Conservation (phyloP, 2,329 filamentous ascomycete genomes). For the Botrytis byssoidea region DNA sequence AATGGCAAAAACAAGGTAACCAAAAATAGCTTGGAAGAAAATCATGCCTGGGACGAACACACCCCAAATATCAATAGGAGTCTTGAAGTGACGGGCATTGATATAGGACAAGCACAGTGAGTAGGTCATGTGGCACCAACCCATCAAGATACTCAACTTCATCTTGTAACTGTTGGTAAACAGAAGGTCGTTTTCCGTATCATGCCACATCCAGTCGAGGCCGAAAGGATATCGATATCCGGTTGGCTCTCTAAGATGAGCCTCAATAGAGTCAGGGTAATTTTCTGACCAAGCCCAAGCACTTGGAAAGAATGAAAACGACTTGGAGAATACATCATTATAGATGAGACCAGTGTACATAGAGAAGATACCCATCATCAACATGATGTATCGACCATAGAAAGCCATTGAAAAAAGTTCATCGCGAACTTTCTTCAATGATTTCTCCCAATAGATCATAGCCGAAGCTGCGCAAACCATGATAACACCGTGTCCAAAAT, state of each 20-base stretch:
- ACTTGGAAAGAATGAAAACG: conserved; percentile 82
- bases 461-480: conserved; percentile 80
- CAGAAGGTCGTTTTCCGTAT: conserved; percentile 87
- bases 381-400: conserved; percentile 96
- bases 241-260: conserved; percentile 55
- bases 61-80: conserved; percentile 91
- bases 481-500: conserved; percentile 88
- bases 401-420: conserved; percentile 98
- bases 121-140: conserved; percentile 99
- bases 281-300: conserved; percentile 77
- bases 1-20: conserved; percentile 90
- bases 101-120: conserved; percentile 89
- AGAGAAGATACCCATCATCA: conserved; percentile 97
- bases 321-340: conserved; percentile 95
- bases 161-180: conserved; percentile 99
- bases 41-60: conserved; percentile 99
- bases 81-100: conserved; percentile 94
- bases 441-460: conserved; percentile 97
- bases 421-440: conserved; percentile 85
- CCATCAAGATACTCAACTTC: conserved; percentile 97
- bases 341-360: conserved; percentile 97
- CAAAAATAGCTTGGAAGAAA: conserved; percentile 99
- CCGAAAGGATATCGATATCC: conserved; percentile 92
- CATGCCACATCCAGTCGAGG: conserved; percentile 95
- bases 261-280: conserved; percentile 65